Base-by-base conservation (phyloP, 805 yeast genomes). In the Schwanniomyces polymorphus region DNA sequence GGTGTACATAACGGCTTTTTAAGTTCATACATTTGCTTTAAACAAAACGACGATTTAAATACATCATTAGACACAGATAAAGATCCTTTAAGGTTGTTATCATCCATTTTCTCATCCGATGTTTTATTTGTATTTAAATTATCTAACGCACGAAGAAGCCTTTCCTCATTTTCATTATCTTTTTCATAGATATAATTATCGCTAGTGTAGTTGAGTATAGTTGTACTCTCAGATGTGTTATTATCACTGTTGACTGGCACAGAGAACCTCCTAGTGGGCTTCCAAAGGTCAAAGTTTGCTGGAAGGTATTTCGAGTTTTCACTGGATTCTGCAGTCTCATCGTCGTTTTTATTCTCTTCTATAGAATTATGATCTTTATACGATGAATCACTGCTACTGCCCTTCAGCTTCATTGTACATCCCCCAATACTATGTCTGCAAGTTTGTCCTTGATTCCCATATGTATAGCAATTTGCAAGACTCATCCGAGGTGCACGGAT, bases 401-500 rank as follows among this genome's bases (percentile, higher is more conserved):
- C 21, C 21, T 41, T 41, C 28, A 31, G 37, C 18, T n/a, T 31
- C 10, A 21, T 9, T 4, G 26, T 26, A 21, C 18, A 18, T 2
- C 11, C 14, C 3, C 33, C 33, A 8, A 29, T 14, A n/a, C 41
- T 34, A 27, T 14, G 34, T 16, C 46, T 37, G 14, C 38, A 25
- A n/a, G 7, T 23, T 11, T 28, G 38, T 23, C 41, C 41, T 7
- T 29, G 35, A 27, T 37, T 43, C 10, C 25, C 40, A 43, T 59
- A 60, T 16, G 65, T 64, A 45, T 63, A 64, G 43, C 57, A 61
- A 38, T 57, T 60, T 44, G 59, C 55, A 52, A 52, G 68, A n/a
- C 74, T 67, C 79, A 78, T 75, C 42, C 82, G 58, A 9, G 84
- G 84, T 29, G 82, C 81, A 47, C 84, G 59, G 42, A 79, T 80